Base-by-base conservation (phyloP, 495 filamentous ascomycete genomes). In the Neurospora hispaniola region DNA sequence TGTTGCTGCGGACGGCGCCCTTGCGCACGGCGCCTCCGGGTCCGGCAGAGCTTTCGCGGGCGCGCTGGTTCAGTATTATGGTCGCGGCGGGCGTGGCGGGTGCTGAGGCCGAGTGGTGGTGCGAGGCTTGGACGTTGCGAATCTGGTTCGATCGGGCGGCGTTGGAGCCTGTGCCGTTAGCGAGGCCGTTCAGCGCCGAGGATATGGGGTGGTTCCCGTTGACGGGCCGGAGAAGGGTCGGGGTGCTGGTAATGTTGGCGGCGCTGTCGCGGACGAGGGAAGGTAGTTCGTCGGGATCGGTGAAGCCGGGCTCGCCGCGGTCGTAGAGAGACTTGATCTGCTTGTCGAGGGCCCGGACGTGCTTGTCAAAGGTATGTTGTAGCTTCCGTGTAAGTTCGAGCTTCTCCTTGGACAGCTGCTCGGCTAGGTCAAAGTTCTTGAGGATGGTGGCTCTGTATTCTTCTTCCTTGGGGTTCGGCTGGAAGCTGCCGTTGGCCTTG, bases 371-470 rank as follows among this genome's bases (percentile, higher is more conserved):
- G 39, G 94, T 85, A 23, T 87, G 83, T 73, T 90, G 87, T 9
- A 93, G 90, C 78, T 96, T 97, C 70, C 93, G 89, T 41, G 88
- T 89, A 48, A 98, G 84, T 10, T 86, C 86, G 42, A 96, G 86
- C 85, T 99, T 98, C 78, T 99, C 95, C 42, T 92, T 91, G 75
- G 97, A 91, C 38, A 98, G 81, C 71, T 89, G 85, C 75, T 93
- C 86, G 43, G 90, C 90, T 75, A 85, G 85, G 54, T 90, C 90
- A 72, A 91, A 92, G 76, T 90, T 91, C 72, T 92, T 88, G 39
- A 88, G 80, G 70, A 97, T 93, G 43, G 86, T 86, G 54, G 89
- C 90, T 69, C 86, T 83, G 76, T 94, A 91, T 23, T 86, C 81
- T 35, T 92, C 90, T 81, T 99, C 95, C 79, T 96, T 96, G 0